phyloP scores from a whole-genome alignment of 1,284 basidiomycete genomes.

The Hypsizygus ulmarius region DNA sequence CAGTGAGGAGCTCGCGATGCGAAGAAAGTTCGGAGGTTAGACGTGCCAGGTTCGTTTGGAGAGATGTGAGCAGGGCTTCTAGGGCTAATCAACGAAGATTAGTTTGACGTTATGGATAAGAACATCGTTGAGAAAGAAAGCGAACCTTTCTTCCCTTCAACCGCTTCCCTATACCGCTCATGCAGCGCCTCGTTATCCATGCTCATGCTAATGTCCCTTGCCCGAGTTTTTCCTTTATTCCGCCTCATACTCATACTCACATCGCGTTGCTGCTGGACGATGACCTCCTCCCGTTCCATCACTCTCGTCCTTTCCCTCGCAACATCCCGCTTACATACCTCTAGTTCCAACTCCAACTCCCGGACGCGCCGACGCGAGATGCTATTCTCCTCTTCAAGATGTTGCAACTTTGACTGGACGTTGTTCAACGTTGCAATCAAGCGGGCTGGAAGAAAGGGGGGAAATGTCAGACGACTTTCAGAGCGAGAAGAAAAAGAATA shows the following conservation, averaged over 20 bases:
- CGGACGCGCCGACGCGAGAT: constrained; percentile 73
- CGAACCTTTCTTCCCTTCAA: constrained; percentile 83
- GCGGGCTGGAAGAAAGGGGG: constrained; percentile 40
- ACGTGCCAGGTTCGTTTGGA: constrained; percentile 71
- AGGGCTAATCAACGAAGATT: constrained; percentile 47
- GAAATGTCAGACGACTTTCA: constrained; percentile 1
- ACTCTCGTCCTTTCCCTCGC: constrained; percentile 61
- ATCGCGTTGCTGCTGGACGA: constrained; percentile 35
- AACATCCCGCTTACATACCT: constrained; percentile 73
- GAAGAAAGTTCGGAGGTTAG: constrained; percentile 76
- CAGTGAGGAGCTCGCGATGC: constrained; percentile 62
- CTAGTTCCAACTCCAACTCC: constrained; percentile 81
- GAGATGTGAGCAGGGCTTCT: constrained; percentile 70
- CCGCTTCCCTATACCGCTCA: constrained; percentile 64
- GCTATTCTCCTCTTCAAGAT: constrained; percentile 78
- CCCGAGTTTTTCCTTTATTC: constrained; percentile 36
- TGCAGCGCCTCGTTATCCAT: constrained; percentile 39
- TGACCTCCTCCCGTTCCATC: constrained; percentile 49
- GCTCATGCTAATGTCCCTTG: constrained; percentile 31
- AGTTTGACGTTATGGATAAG: not conserved
- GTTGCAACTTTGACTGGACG: constrained; percentile 63
- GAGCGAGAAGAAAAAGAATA: constrained; percentile 4
- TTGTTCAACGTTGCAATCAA: constrained; percentile 58
- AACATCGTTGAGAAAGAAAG: not conserved
- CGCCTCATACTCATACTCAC: constrained; percentile 32